These are phyloP conservation scores for Fusarium floridanum DNA, from an alignment of 2,329 filamentous ascomycete species.

Conservation along the genomic window DNA sequence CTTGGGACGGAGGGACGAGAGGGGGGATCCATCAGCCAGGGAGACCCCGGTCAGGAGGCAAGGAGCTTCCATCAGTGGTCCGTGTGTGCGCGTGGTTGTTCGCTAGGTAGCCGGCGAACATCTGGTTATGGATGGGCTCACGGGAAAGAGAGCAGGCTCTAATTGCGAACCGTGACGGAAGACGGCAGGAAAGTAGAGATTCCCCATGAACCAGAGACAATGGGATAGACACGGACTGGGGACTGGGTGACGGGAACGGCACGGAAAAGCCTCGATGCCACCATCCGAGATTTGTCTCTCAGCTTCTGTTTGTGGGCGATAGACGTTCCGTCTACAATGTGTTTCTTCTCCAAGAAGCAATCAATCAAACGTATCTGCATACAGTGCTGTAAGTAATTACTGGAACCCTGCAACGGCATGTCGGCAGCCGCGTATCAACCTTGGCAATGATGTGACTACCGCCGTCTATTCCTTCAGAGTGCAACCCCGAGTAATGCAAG, in stretches of 20 bases:
- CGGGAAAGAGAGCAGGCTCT: background rate
- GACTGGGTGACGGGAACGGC: conserved; percentile 7
- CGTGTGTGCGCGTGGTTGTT: conserved; percentile 19
- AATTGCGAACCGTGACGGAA: conserved; percentile 7
- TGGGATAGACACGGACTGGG: conserved; percentile 3
- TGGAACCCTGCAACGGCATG: background rate
- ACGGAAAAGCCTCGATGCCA: conserved; percentile 33
- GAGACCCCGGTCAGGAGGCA: conserved; percentile 41
- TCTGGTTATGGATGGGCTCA: conserved; percentile 7
- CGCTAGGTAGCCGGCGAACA: conserved; percentile 10
- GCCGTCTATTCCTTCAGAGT: background rate
- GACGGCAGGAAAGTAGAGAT: conserved; percentile 21
- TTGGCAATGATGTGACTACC: background rate
- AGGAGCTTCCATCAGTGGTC: conserved; percentile 24
- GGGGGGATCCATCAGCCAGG: conserved; percentile 25
- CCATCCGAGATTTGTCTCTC: conserved; percentile 22
- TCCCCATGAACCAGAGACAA: conserved; percentile 12
- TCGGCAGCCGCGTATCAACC: background rate
- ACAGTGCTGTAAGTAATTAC: background rate
- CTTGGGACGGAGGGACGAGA: conserved; percentile 18
- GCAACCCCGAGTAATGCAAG: background rate
- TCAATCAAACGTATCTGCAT: background rate
- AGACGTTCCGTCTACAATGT: background rate
- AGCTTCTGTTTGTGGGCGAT: conserved; percentile 7
- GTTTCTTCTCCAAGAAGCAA: background rate